These are phyloP conservation scores for Pestalotiopsis sp. DNA, from an alignment of 2,329 filamentous ascomycete genomes.

Conservation along the genomic window DNA sequence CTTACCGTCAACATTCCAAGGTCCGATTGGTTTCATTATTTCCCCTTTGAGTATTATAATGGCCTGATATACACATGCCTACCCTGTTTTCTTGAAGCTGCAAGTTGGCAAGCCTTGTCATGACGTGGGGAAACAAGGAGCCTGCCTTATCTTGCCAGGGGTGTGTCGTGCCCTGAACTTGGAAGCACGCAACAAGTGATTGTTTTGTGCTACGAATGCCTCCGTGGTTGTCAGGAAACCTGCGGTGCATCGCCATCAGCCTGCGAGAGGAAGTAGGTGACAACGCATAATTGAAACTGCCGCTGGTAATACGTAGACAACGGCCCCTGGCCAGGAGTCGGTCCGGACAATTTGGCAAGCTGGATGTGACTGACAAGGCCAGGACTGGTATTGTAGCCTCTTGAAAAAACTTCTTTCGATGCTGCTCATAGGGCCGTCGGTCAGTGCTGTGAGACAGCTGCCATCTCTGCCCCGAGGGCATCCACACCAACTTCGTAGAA, in stretches of 20 bases:
- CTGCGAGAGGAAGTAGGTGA: not conserved
- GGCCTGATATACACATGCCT: constrained; percentile 8
- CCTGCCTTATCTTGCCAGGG: not conserved
- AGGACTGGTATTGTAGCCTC: not conserved
- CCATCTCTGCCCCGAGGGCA: not conserved
- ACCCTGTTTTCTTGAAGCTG: not conserved
- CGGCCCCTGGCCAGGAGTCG: not conserved
- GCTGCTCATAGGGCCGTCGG: not conserved
- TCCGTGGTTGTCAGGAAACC: not conserved
- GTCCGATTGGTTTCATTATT: not conserved
- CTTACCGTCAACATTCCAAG: not conserved
- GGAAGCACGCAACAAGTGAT: not conserved
- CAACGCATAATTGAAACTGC: not conserved
- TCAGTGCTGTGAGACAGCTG: not conserved
- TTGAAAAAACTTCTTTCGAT: not conserved
- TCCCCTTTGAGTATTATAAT: constrained; percentile 9
- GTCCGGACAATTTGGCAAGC: not conserved
- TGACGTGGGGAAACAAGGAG: constrained; percentile 5
- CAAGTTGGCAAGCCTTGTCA: not conserved
- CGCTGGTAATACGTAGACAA: not conserved
- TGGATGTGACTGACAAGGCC: not conserved
- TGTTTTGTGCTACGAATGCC: not conserved
- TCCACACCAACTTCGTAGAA: not conserved
- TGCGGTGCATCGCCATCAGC: not conserved
- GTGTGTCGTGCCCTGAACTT: not conserved